phyloP scores from a whole-genome alignment of 2,329 filamentous ascomycete genomes.

The Curvularia sp. region DNA sequence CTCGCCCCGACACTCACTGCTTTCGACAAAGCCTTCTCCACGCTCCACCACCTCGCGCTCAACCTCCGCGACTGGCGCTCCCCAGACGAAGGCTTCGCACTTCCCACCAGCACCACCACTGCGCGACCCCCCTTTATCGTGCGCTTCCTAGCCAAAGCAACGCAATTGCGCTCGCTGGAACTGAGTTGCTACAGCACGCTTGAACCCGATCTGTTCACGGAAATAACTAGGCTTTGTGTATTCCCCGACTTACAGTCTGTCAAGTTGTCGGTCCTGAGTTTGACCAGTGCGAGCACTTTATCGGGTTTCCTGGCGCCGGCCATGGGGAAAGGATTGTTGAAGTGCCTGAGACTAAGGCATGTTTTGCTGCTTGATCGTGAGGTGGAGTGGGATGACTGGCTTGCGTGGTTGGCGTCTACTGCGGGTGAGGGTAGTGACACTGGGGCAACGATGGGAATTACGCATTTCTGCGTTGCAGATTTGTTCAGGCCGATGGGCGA shows the following conservation, averaged over 20 bases:
- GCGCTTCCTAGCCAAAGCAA: constrained; percentile 36
- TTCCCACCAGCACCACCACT: constrained; percentile 1
- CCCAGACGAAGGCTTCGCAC: constrained; percentile 32
- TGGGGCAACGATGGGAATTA: not conserved
- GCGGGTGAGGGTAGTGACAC: not conserved
- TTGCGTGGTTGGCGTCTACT: constrained; percentile 15
- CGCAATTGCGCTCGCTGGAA: constrained; percentile 22
- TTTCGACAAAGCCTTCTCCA: constrained; percentile 24
- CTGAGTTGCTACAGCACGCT: constrained; percentile 37
- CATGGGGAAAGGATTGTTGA: not conserved
- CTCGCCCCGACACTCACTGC: constrained; percentile 22
- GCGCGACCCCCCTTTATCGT: constrained; percentile 35
- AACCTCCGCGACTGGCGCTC: constrained; percentile 41
- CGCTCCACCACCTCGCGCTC: constrained; percentile 27
- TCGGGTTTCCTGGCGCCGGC: constrained; percentile 24
- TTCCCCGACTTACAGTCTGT: constrained; percentile 26
- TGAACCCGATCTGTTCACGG: constrained; percentile 31
- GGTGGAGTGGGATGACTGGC: constrained; percentile 18
- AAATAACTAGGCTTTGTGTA: constrained; percentile 32
- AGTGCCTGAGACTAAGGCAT: constrained; percentile 16
- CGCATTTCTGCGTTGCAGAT: not conserved
- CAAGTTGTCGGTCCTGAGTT: constrained; percentile 27
- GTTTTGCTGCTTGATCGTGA: constrained; percentile 20
- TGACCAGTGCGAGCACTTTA: constrained; percentile 17
- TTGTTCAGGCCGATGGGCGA: not conserved